Evolutionary conservation across 2,329 filamentous ascomycete genomes (phyloP), one percentile per base, ranked within the genome.

Genomic region (Trichophaea hybrida): DNA sequence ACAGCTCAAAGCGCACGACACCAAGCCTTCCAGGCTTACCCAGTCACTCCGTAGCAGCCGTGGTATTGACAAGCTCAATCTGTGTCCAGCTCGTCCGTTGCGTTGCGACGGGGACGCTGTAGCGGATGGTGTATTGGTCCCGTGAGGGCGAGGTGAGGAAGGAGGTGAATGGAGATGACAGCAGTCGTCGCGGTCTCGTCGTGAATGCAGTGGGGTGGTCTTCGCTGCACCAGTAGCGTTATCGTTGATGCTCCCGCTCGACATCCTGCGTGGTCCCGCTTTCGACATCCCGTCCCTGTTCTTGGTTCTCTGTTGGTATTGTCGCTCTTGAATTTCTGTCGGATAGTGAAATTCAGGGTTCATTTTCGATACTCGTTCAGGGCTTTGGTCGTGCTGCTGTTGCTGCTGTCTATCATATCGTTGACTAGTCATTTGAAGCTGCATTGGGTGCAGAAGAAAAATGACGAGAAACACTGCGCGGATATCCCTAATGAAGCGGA

Each of bases 11-110:
- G 63, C 63, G 12, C 59, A 63, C 32, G 37, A 50, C 15, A 60
- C 52, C 38, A 65, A 53, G 37, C 61, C 63, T 48, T 61, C 57
- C 54, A 65, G 58, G 59, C 60, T 61, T 38, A 64, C 62, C 63
- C 63, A 65, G 34, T 62, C 61, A 17, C 59, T 53, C 34, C 57
- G 33, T 40, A 64, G 59, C 34, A 65, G 50, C 50, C 44, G 15
- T 53, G 53, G 31, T 15, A 55, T 55, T 37, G 53, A 32, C 17
- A 55, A 35, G 37, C 17, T 43, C 53, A 46, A 55, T 43, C 31
- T 12, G 38, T 55, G 38, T 40, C 38, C 40, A 55, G 13, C 38
- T n/a, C 53, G 13, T 12, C 53, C 53, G 44, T 55, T 55, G 4
- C 53, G 53, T 54, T 17, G 35, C 37, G 53, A 35, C 31, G 53